Base-by-base conservation (phyloP, 352 stramenopile species). In the Globisporangium nagaii region DNA sequence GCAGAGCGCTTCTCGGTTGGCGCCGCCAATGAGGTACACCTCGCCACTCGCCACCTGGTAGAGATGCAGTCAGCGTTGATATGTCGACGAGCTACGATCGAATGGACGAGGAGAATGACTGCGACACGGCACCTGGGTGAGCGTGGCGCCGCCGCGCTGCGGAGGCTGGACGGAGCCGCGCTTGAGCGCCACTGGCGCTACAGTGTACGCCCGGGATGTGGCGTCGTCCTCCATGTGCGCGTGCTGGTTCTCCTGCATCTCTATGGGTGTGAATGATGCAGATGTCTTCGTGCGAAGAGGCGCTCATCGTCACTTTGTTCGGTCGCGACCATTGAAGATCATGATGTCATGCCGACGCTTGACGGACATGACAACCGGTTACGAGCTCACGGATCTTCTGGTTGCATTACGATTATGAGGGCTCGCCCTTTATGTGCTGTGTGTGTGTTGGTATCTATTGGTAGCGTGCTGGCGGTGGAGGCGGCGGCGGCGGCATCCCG, bases 1-100 rank as follows among this genome's bases (percentile, higher is more conserved):
- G 50, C 74, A 80, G 6, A 53, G 49, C 9, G 63, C 77, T 45
- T 84, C 70, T 44, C 79, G 65, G 24, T 79, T 82, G 1, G 79
- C 71, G 2, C 78, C 78, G 8, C 78, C 78, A 31, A 90, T 81
- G 22, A 90, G 65, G 51, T 84, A 90, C 0, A 90, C 48, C 0
- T 42, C 44, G 2, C 63, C 70, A 37, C 53, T 58, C 8, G 58
- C 58, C 9, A 59, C 46, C 60, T 79, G 27, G 56, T 9, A 12
- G 11, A 22, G n/a, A n/a, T n/a, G n/a, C n/a, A n/a, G n/a, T n/a
- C n/a, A n/a, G n/a, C n/a, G n/a, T n/a, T n/a, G n/a, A n/a, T n/a
- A n/a, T n/a, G n/a, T n/a, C n/a, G n/a, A n/a, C n/a, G n/a, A n/a
- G n/a, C n/a, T n/a, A n/a, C n/a, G n/a, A n/a, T n/a, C n/a, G n/a